Conservation (phyloP, 2,329 filamentous ascomycete genomes). For the Xylariaceae sp. region DNA sequence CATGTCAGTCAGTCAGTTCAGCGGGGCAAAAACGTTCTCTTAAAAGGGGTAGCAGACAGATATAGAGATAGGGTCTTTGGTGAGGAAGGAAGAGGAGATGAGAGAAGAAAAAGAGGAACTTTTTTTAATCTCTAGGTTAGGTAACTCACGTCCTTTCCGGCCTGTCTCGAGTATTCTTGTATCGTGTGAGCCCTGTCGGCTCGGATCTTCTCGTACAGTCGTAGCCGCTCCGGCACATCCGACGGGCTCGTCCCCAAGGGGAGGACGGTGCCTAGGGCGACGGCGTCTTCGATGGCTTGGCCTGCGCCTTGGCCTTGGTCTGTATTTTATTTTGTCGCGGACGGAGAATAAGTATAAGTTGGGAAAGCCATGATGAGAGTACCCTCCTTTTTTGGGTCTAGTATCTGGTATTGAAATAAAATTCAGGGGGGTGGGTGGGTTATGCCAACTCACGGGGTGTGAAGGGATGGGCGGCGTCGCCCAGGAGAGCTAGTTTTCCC, state of each 20-base stretch:
- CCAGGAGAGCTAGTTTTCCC: slow-evolving; percentile 50
- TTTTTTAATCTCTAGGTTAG: too few species aligned
- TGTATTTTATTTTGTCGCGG: slow-evolving; percentile 1
- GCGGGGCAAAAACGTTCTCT: too few species aligned
- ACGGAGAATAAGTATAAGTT: neutral
- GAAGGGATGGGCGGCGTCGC: slow-evolving; percentile 66
- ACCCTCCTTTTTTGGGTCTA: too few species aligned
- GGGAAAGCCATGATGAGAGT: too few species aligned
- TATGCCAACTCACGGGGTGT: slow-evolving; percentile 43
- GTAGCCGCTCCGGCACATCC: slow-evolving; percentile 50
- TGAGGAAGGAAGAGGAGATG: neutral
- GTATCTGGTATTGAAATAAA: too few species aligned
- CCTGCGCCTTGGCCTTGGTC: slow-evolving; percentile 38
- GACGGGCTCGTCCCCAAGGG: slow-evolving; percentile 36
- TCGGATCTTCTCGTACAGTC: slow-evolving; percentile 54
- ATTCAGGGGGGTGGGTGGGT: neutral
- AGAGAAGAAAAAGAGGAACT: too few species aligned
- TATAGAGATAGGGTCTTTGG: too few species aligned
- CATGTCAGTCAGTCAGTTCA: neutral
- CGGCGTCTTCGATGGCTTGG: slow-evolving; percentile 63
- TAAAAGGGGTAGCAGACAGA: too few species aligned
- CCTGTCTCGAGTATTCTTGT: slow-evolving; percentile 51
- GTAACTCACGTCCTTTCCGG: slow-evolving; percentile 38
- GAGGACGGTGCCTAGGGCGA: slow-evolving; percentile 52
- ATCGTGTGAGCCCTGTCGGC: slow-evolving; percentile 52